A percentile compares a stretch with the other conserved stretches of the same genome.
Evolutionary conservation across 2,329 filamentous ascomycete genomes (phyloP).

Genomic region (Cytospora piceae): DNA sequence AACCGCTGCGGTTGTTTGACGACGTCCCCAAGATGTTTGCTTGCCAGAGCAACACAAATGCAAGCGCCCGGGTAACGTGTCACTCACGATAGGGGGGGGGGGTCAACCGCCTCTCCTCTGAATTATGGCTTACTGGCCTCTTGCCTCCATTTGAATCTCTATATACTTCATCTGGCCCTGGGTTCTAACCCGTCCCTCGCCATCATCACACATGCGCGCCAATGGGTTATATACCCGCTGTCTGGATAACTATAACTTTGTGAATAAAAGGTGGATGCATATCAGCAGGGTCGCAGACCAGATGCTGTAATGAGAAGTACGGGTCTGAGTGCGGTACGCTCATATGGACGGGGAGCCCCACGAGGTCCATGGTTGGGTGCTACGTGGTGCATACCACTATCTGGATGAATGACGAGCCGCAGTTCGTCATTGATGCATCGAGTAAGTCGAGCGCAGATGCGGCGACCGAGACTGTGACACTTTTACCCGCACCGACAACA

Average conservation of each 20-base stretch:
- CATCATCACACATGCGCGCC: too few species aligned
- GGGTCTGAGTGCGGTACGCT: constrained; percentile 56
- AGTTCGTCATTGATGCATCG: not conserved
- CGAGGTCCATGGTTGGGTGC: too few species aligned
- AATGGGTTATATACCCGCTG: too few species aligned
- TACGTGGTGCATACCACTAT: not conserved
- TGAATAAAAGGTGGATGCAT: constrained; percentile 41
- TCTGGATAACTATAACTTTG: not conserved
- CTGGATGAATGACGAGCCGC: not conserved
- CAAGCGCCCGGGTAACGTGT: not conserved
- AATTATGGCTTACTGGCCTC: too few species aligned
- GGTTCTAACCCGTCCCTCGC: too few species aligned
- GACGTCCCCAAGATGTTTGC: not conserved
- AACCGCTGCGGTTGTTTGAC: not conserved
- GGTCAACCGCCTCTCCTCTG: not conserved
- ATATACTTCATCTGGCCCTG: too few species aligned
- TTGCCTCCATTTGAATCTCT: too few species aligned
- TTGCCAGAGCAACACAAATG: not conserved
- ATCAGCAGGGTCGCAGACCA: constrained; percentile 48
- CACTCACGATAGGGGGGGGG: not conserved
- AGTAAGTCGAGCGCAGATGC: too few species aligned
- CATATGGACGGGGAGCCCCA: not conserved
- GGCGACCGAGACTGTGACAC: too few species aligned
- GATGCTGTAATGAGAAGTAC: constrained; percentile 61
- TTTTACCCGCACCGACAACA: too few species aligned